These are phyloP conservation scores for Penicillium parvum DNA, from an alignment of 495 filamentous ascomycete genomes.

Conservation along the genomic window DNA sequence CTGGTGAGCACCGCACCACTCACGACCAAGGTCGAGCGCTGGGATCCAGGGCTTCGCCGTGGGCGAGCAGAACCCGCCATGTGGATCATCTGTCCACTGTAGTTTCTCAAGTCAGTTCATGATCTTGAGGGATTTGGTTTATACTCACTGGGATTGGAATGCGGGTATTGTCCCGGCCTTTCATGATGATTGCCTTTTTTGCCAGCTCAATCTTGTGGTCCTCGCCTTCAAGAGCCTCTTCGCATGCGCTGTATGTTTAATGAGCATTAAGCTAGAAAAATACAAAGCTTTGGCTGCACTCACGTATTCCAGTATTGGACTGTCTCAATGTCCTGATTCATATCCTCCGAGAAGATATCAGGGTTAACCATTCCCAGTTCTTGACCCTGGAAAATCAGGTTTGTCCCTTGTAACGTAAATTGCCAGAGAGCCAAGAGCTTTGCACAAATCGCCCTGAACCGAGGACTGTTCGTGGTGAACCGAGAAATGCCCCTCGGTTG, in stretches of 20 bases:
- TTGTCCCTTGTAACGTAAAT: constrained; percentile 50
- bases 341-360: constrained; percentile 45
- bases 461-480: too few species aligned
- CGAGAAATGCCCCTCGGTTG: constrained; percentile 50
- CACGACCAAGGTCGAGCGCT: constrained; percentile 31
- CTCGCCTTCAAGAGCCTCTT: constrained; percentile 2
- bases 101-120: background rate
- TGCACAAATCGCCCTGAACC: constrained; percentile 34
- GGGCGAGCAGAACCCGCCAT: constrained; percentile 33
- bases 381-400: constrained; percentile 63
- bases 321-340: constrained; percentile 59
- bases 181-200: constrained; percentile 21
- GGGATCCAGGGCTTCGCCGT: constrained; percentile 46
- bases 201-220: constrained; percentile 20
- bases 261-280: constrained; percentile 9
- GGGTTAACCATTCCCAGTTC: constrained; percentile 66
- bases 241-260: constrained; percentile 15
- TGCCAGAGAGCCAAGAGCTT: constrained; percentile 54
- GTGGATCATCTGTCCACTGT: constrained; percentile 29
- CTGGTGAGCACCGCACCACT: constrained; percentile 38
- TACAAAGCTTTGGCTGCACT: background rate
- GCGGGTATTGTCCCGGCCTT: constrained; percentile 36
- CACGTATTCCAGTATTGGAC: constrained; percentile 47
- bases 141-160: constrained; percentile 25
- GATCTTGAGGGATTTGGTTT: too few species aligned